These are phyloP conservation scores for Xylaria sp. DNA, from an alignment of 2,329 filamentous ascomycete genomes.

Conservation along the genomic window DNA sequence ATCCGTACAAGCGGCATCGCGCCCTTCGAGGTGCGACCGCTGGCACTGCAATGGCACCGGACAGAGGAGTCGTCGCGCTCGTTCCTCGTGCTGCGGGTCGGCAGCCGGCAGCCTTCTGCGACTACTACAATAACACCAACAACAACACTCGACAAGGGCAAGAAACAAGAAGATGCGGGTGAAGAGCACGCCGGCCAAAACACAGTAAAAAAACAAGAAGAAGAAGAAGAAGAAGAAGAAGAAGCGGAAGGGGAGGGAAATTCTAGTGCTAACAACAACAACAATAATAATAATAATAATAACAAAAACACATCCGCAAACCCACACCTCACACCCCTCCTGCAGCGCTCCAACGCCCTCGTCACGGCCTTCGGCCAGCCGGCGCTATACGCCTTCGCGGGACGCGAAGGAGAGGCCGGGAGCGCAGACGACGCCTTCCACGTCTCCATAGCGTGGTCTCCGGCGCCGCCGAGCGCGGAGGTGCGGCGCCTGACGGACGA, in stretches of 20 bases:
- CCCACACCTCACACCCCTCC: slow-evolving; percentile 68
- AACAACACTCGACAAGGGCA: neutral
- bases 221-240: neutral
- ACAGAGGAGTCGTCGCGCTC: slow-evolving; percentile 73
- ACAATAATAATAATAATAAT: too few species aligned
- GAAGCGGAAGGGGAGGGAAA: too few species aligned
- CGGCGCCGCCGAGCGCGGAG: slow-evolving; percentile 63
- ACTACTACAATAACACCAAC: neutral
- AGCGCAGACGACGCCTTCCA: slow-evolving; percentile 71
- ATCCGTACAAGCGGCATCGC: slow-evolving; percentile 52
- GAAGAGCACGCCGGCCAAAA: neutral
- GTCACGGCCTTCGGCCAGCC: slow-evolving; percentile 72
- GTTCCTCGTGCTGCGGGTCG: slow-evolving; percentile 83
- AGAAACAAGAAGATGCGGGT: neutral
- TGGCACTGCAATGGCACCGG: slow-evolving; percentile 60
- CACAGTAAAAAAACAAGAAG: slow-evolving; percentile 10
- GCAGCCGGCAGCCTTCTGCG: neutral
- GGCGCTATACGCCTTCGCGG: slow-evolving; percentile 68
- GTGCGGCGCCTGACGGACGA: slow-evolving; percentile 52
- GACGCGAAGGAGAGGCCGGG: slow-evolving; percentile 26
- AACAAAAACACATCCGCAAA: slow-evolving; percentile 44
- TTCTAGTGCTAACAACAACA: too few species aligned
- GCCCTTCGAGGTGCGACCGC: slow-evolving; percentile 55
- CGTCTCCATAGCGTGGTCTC: slow-evolving; percentile 87
- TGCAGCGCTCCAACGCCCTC: slow-evolving; percentile 73